phyloP scores from a whole-genome alignment of 345 rosid species.

The Syzygium grande region DNA sequence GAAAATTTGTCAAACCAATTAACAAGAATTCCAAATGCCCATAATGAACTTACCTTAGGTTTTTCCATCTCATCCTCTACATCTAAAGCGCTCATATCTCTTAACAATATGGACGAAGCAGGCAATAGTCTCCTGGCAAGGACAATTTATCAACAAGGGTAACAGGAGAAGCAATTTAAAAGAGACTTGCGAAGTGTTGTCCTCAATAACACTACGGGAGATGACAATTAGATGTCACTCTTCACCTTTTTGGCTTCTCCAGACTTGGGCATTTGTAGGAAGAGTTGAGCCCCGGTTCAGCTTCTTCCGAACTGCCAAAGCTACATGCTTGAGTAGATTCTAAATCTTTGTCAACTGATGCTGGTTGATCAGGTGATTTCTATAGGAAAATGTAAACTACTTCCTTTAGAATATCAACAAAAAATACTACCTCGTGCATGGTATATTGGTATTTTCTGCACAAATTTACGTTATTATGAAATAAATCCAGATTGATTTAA shows the following conservation, averaged over 20 bases:
- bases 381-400: background rate
- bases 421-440: background rate
- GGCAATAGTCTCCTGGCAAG: conserved; percentile 19
- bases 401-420: background rate
- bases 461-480: background rate
- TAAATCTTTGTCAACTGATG: background rate
- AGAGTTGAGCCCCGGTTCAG: background rate
- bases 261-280: background rate
- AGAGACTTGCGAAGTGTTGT: background rate
- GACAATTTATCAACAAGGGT: background rate
- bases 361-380: background rate
- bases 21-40: background rate
- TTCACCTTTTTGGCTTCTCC: background rate
- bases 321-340: background rate
- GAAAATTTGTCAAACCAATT: background rate
- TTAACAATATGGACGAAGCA: conserved; percentile 54
- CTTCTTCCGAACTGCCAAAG: background rate
- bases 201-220: background rate
- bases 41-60: conserved; percentile 37
- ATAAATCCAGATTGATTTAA: background rate
- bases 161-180: background rate
- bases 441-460: background rate
- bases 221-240: background rate
- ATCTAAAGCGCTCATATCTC: conserved; percentile 45
- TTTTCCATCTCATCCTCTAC: conserved; percentile 56